These are phyloP conservation scores for Bipolaris zeicola DNA, from an alignment of 2,329 filamentous ascomycete species.

Conservation along the genomic window DNA sequence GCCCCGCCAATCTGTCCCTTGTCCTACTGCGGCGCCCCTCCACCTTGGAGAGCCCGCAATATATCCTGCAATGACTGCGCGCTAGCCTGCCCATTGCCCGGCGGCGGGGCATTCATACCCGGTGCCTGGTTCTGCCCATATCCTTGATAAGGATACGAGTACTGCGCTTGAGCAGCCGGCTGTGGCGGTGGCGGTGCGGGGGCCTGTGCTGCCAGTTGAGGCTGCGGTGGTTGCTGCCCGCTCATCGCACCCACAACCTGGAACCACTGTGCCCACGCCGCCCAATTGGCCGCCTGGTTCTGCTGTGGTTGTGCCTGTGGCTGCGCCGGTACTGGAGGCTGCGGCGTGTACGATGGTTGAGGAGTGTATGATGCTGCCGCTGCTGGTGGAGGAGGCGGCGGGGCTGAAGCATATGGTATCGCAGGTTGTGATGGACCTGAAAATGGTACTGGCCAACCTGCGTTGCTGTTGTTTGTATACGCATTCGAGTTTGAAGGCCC, in stretches of 20 bases:
- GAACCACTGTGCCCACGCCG: constrained; percentile 39
- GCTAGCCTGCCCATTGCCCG: constrained; percentile 28
- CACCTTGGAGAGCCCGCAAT: constrained; percentile 35
- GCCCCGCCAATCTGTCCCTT: background rate
- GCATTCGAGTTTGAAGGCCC: constrained; percentile 26
- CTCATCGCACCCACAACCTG: constrained; percentile 34
- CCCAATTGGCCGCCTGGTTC: constrained; percentile 35
- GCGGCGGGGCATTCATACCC: constrained; percentile 23
- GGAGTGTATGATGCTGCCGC: constrained; percentile 22
- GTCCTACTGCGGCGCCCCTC: constrained; percentile 18
- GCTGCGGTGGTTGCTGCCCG: constrained; percentile 28
- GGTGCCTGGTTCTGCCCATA: constrained; percentile 30
- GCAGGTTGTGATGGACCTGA: constrained; percentile 25
- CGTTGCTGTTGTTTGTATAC: constrained; percentile 28
- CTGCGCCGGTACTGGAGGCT: constrained; percentile 15
- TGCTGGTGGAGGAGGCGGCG: constrained; percentile 25
- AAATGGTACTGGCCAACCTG: constrained; percentile 29
- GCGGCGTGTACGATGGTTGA: constrained; percentile 20
- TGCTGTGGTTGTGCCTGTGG: constrained; percentile 21
- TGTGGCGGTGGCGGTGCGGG: constrained; percentile 32
- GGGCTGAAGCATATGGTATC: constrained; percentile 18
- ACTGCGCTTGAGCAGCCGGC: constrained; percentile 23
- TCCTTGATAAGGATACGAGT: constrained; percentile 34
- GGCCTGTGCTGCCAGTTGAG: constrained; percentile 23
- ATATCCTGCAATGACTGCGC: constrained; percentile 41